These are phyloP conservation scores for Taxillus chinensis DNA, from an alignment of 164 flowering plant genomes.

Conservation along the genomic window DNA sequence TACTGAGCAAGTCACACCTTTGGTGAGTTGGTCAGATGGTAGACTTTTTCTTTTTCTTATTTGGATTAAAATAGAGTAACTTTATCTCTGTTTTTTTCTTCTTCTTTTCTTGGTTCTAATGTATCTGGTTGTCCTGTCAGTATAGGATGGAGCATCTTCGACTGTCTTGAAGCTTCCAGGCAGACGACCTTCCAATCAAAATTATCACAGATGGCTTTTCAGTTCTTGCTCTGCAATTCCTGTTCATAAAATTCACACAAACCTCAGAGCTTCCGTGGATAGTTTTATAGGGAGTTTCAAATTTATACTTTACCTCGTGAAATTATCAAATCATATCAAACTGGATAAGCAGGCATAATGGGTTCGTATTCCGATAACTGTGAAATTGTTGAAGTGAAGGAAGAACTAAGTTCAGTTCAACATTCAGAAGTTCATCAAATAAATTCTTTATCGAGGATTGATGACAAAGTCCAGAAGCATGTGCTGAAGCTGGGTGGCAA, in stretches of 20 bases:
- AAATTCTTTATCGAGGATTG: constrained; percentile 10
- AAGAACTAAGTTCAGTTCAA: constrained; percentile 15
- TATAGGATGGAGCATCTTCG: neutral
- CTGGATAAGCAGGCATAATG: constrained; percentile 14
- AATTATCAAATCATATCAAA: neutral
- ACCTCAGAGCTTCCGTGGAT: neutral
- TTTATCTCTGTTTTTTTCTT: too few species aligned
- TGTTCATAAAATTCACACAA: neutral
- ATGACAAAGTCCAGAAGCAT: constrained; percentile 20
- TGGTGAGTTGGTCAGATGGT: too few species aligned
- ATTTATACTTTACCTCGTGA: neutral
- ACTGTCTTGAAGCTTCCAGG: neutral
- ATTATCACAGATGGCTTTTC: neutral
- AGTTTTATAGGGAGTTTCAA: neutral
- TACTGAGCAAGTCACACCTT: neutral
- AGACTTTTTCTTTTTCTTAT: too few species aligned
- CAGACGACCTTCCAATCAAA: neutral
- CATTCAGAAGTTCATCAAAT: constrained; percentile 8
- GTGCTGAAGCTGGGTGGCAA: constrained; percentile 16
- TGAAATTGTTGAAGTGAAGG: constrained; percentile 43
- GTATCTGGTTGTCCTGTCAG: neutral
- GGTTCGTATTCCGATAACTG: constrained; percentile 24
- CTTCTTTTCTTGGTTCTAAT: neutral
- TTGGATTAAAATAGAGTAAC: too few species aligned
- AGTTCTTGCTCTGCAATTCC: neutral